Conservation (phyloP, 805 yeast species). For the Starmerella etchellsii region DNA sequence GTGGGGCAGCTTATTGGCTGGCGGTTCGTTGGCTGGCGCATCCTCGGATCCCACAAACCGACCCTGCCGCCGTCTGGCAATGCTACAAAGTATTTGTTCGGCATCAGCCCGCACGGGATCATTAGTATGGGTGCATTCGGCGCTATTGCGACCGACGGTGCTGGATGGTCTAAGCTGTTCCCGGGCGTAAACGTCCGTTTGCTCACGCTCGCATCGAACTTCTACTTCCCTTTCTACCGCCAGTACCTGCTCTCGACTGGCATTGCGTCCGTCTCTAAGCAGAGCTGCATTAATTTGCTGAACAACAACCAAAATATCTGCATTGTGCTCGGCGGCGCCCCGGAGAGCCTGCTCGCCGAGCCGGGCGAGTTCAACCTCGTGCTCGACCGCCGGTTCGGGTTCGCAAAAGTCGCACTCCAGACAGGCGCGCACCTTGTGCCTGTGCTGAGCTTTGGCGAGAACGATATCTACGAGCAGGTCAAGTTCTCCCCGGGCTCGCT, state of each 20-base stretch:
- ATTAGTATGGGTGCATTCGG: conserved; percentile 87
- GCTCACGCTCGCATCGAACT: conserved; percentile 72
- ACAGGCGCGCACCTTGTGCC: conserved; percentile 79
- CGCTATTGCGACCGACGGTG: conserved; percentile 69
- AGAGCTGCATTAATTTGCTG: conserved; percentile 54
- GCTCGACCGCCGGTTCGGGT: conserved; percentile 69
- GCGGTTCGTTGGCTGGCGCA: conserved; percentile 1
- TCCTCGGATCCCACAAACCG: not conserved
- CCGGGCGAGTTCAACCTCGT: conserved; percentile 45
- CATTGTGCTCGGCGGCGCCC: conserved; percentile 92
- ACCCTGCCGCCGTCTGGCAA: conserved; percentile 20
- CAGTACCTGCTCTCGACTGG: conserved; percentile 77
- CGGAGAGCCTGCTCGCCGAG: conserved; percentile 62
- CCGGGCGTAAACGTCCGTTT: conserved; percentile 77
- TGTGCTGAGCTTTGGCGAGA: conserved; percentile 84
- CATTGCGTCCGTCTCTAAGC: conserved; percentile 67
- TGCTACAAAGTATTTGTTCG: conserved; percentile 54
- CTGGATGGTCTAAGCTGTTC: conserved; percentile 50
- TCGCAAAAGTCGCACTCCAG: conserved; percentile 72
- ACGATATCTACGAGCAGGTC: conserved; percentile 41
- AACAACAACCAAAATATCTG: conserved; percentile 60
- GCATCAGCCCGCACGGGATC: conserved; percentile 94
- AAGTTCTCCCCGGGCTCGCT: conserved; percentile 34
- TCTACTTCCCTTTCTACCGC: conserved; percentile 72
- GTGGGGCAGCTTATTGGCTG: conserved; percentile 29